Evolutionary conservation across 177 flowering plant genomes (phyloP).

Genomic region (Tripterygium wilfordii): DNA sequence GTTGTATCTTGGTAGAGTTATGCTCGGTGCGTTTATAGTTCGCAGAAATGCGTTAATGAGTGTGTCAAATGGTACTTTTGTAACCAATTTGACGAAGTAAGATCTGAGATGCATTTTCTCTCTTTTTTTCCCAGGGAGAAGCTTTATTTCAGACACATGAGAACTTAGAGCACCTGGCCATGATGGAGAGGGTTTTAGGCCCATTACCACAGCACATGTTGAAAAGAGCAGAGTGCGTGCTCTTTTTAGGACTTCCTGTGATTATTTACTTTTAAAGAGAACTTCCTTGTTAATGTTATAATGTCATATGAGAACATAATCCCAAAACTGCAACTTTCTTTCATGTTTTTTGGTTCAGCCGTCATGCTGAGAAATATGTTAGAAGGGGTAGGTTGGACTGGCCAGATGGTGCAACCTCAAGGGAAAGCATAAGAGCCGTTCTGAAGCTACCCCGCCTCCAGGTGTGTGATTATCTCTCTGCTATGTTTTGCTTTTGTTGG

Average conservation of each 20-base stretch:
- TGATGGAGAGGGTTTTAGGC: constrained; percentile 35
- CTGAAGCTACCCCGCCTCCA: constrained; percentile 37
- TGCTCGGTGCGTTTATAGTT: constrained; percentile 62
- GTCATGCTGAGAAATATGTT: constrained; percentile 42
- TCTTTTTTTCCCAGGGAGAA: constrained; percentile 50
- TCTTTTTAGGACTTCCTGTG: not conserved
- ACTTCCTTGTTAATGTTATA: no score
- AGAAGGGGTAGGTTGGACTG: constrained; percentile 42
- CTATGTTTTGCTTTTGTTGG: no score
- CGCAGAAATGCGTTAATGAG: no score
- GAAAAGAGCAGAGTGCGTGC: constrained; percentile 19
- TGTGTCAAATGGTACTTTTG: no score
- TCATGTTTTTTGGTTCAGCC: constrained; percentile 22
- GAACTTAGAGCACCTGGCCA: constrained; percentile 30
- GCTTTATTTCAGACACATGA: constrained; percentile 33
- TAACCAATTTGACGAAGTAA: not conserved
- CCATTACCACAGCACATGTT: constrained; percentile 29
- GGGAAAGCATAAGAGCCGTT: constrained; percentile 25
- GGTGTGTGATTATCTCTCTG: constrained; percentile 14
- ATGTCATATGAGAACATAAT: no score
- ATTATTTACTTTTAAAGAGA: no score
- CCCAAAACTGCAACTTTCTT: no score
- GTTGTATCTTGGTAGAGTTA: constrained; percentile 76
- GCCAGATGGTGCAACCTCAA: constrained; percentile 35
- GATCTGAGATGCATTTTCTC: not conserved